Evolutionary conservation across 352 stramenopile species (phyloP).

Genomic region (Phytophthora cactorum): DNA sequence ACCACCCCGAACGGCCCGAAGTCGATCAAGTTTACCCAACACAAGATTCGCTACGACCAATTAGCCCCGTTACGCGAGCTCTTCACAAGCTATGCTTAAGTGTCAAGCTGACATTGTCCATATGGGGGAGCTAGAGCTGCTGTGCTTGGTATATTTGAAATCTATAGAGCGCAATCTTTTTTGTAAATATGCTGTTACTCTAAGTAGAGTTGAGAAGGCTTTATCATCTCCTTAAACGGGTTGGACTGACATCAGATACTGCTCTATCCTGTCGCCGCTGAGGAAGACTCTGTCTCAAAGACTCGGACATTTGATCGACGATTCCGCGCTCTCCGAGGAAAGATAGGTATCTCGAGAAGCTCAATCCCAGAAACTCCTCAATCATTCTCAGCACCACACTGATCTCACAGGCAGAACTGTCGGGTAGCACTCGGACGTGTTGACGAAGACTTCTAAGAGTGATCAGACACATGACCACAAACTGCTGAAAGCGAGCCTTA

Average conservation of each 20-base stretch:
- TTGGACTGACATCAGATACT: slow-evolving; percentile 14
- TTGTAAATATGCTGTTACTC: slow-evolving; percentile 28
- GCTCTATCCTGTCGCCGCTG: slow-evolving; percentile 23
- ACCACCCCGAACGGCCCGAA: slow-evolving; percentile 24
- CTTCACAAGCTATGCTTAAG: slow-evolving; percentile 41
- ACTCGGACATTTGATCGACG: slow-evolving; percentile 36
- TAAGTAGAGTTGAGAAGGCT: slow-evolving; percentile 3
- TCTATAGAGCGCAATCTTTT: slow-evolving; percentile 31
- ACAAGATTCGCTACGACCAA: slow-evolving; percentile 62
- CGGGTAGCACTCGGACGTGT: slow-evolving; percentile 55
- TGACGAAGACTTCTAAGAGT: slow-evolving; percentile 71
- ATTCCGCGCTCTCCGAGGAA: slow-evolving; percentile 77
- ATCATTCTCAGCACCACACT: slow-evolving; percentile 54
- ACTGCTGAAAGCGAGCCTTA: slow-evolving; percentile 61
- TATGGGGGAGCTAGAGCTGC: neutral
- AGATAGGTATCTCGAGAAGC: slow-evolving; percentile 64
- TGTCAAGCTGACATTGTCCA: slow-evolving; percentile 13
- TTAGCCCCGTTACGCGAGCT: slow-evolving; percentile 48
- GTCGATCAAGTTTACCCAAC: slow-evolving; percentile 44
- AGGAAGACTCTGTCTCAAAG: slow-evolving; percentile 16
- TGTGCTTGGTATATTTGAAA: slow-evolving; percentile 8
- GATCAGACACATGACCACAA: slow-evolving; percentile 55
- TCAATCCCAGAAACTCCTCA: slow-evolving; percentile 77
- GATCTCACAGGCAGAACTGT: slow-evolving; percentile 62
- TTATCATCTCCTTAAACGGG: slow-evolving; percentile 9